Percentiles rank a stretch among this genome's conserved stretches.
Evolutionary conservation across 768 basidiomycete genomes (phyloP).

Genomic region (Neoboletus magnificus): DNA sequence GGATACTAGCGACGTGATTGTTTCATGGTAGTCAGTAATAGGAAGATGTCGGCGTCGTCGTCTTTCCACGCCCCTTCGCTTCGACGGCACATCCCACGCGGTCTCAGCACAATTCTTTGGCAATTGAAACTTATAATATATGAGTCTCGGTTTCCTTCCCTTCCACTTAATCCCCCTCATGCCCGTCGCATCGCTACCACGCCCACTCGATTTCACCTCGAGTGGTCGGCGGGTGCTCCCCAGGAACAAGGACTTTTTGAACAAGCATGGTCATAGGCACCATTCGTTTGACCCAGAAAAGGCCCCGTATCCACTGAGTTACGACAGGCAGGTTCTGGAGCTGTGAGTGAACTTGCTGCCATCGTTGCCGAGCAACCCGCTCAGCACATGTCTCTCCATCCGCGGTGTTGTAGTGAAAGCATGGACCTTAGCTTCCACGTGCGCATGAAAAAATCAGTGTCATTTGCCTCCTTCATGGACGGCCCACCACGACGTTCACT

Average conservation of each 20-base stretch:
- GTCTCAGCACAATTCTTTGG: background rate
- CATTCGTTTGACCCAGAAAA: constrained; percentile 71
- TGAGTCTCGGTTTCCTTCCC: constrained; percentile 12
- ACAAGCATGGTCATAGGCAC: constrained; percentile 60
- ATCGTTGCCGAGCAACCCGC: background rate
- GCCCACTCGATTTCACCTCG: constrained; percentile 18
- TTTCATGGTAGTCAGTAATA: constrained; percentile 13
- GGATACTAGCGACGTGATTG: constrained; percentile 22
- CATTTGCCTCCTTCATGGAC: constrained; percentile 54
- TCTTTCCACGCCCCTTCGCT: constrained; percentile 12
- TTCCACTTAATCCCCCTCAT: constrained; percentile 22
- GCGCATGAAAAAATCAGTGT: constrained; percentile 51
- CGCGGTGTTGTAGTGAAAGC: constrained; percentile 41
- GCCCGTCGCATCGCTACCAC: constrained; percentile 17
- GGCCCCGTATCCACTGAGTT: constrained; percentile 76
- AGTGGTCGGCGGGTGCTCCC: constrained; percentile 32
- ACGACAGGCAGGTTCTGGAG: constrained; percentile 64
- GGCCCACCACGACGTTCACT: constrained; percentile 51
- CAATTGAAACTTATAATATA: background rate
- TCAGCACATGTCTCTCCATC: constrained; percentile 1
- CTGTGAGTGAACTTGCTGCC: constrained; percentile 45
- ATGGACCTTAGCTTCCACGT: constrained; percentile 50
- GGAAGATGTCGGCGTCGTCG: background rate
- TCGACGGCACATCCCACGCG: constrained; percentile 7
- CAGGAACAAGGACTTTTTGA: constrained; percentile 53